phyloP scores from a whole-genome alignment of 495 filamentous ascomycete genomes.

The Annulohypoxylon maeteangense region DNA sequence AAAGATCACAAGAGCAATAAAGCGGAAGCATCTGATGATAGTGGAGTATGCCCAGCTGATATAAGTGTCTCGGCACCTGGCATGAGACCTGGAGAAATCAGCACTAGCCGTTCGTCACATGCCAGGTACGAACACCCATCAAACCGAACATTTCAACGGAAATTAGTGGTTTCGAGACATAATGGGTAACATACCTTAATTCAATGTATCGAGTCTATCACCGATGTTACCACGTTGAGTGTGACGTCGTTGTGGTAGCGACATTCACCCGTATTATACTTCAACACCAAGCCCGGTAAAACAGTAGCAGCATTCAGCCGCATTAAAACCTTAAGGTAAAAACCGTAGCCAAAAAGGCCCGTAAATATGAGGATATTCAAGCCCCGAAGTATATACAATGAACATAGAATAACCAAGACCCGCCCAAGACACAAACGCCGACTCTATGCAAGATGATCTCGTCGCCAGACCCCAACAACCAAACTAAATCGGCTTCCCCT shows the following conservation, averaged over 20 bases:
- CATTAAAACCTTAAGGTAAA: no score
- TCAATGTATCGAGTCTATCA: not conserved
- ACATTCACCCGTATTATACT: no score
- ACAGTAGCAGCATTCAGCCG: not conserved
- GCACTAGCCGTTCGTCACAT: not conserved
- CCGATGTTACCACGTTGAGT: not conserved
- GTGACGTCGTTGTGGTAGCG: not conserved
- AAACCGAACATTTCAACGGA: not conserved
- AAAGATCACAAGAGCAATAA: not conserved
- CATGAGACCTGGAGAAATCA: not conserved
- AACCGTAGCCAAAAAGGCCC: no score
- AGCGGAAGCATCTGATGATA: not conserved
- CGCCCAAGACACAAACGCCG: conserved; percentile 13
- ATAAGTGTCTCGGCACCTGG: not conserved
- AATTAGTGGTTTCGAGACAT: not conserved
- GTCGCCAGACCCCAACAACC: not conserved
- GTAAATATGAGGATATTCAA: not conserved
- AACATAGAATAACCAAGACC: not conserved
- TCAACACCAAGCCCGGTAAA: not conserved
- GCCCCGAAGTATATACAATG: not conserved
- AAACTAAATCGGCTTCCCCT: conserved; percentile 48
- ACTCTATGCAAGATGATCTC: conserved; percentile 24
- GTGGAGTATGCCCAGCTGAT: not conserved
- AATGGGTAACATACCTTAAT: not conserved
- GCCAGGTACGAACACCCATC: not conserved